Base-by-base conservation (phyloP, 2,329 filamentous ascomycete species). In the Cordyceps cateniannulata region DNA sequence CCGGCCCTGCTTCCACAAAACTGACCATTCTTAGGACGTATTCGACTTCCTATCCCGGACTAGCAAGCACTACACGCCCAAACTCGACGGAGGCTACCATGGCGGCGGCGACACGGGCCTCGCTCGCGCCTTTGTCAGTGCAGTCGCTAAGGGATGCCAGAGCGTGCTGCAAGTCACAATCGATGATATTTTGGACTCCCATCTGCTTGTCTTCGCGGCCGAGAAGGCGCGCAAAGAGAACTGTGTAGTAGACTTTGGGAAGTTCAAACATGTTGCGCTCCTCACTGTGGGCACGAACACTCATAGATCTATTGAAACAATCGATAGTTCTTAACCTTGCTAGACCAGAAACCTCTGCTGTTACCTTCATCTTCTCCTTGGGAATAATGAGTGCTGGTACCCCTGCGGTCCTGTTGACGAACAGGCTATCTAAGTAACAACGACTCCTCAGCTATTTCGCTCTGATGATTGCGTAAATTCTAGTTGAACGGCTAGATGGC, bases 91-190 rank as follows among this genome's bases (percentile, higher is more conserved):
- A 29, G 63, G 63, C 35, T 62, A 62, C 27, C 63, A 64, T 38
- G 63, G 63, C 20, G 63, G 63, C 47, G 63, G 63, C 48, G 63
- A 64, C 51, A 63, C 59, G 7, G 63, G 63, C 6, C 59, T 64
- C 20, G 63, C 61, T 10, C 61, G 61, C 3, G 58, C 63, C 16
- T 64, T 64, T 57, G 61, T 64, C 22, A 53, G 55, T 20, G 58
- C 63, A 1, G 63, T 63, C 16, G 63, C 61, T 3, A 24, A 51
- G 18, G 40, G 59, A 5, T 35, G 61, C 6, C 63, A 64, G 32
- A 57, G 38, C 16, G 49, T 61, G 12, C 35, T 64, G 12, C 61
- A 40, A 8, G 63, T 64, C 20, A 64, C 63, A 2, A 40, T 62
- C 3, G 61, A 63, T 12, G 57, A 64, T 4, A 61, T 64, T 24